phyloP scores from a whole-genome alignment of 345 rosid genomes.

The Luvunga scandens region DNA sequence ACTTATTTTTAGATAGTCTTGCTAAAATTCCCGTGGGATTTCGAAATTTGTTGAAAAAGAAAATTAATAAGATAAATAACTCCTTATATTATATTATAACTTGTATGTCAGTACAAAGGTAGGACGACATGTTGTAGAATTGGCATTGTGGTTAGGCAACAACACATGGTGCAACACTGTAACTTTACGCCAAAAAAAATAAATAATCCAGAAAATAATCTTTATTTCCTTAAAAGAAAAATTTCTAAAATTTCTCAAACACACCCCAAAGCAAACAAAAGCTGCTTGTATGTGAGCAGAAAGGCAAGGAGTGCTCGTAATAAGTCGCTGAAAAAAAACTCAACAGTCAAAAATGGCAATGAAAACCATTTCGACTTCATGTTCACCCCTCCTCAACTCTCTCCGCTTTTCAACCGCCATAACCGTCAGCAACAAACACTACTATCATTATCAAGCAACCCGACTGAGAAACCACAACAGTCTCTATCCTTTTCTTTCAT shows the following conservation, averaged over 20 bases:
- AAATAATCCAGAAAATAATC: no score
- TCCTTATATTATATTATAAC: no score
- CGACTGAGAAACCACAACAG: conserved; percentile 17
- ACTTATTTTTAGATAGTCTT: no score
- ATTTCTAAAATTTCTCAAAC: not conserved
- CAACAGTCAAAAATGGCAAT: conserved; percentile 16
- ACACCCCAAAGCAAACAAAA: not conserved
- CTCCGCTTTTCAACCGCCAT: conserved; percentile 26
- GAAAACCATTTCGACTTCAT: conserved; percentile 37
- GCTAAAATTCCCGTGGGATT: no score
- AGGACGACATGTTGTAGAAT: no score
- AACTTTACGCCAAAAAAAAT: no score
- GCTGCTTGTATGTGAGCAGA: not conserved
- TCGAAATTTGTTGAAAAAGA: no score
- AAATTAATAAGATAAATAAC: no score
- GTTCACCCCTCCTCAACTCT: conserved; percentile 39
- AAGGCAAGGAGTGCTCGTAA: not conserved
- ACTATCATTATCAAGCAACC: conserved; percentile 1
- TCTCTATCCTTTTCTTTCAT: conserved; percentile 21
- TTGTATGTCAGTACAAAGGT: no score
- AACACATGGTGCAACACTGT: no score
- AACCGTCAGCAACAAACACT: conserved; percentile 16
- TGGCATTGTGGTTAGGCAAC: no score
- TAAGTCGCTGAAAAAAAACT: not conserved
- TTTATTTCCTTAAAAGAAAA: no score